Evolutionary conservation across 2,329 filamentous ascomycete species (phyloP).

Genomic region (Pseudogymnoascus sp.): DNA sequence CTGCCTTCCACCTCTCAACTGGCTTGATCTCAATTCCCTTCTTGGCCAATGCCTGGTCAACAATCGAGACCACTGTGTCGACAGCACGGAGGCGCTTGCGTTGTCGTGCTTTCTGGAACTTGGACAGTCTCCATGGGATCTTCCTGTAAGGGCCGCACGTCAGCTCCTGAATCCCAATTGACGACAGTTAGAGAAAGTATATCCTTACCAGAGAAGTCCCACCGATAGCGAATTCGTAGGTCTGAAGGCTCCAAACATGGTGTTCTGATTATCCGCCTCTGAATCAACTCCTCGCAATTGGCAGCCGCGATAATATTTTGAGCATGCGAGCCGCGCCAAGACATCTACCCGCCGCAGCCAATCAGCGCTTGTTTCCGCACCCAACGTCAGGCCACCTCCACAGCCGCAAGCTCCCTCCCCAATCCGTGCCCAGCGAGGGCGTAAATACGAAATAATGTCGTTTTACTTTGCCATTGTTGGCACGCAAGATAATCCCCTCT

Average conservation of each 20-base stretch:
- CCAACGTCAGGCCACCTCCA: conserved; percentile 10
- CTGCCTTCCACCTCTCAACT: conserved; percentile 82
- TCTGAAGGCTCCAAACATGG: conserved; percentile 80
- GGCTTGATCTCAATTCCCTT: conserved; percentile 65
- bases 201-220: conserved; percentile 70
- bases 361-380: conserved; percentile 18
- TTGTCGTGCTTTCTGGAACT: conserved; percentile 83
- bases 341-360: conserved; percentile 16
- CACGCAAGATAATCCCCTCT: conserved; percentile 90
- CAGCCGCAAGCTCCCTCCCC: conserved; percentile 2
- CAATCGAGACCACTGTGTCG: conserved; percentile 75
- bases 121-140: conserved; percentile 90
- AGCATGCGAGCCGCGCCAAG: conserved; percentile 20
- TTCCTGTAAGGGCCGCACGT: conserved; percentile 52
- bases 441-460: conserved; percentile 57
- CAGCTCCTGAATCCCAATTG: conserved; percentile 13
- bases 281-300: not conserved
- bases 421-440: conserved; percentile 22
- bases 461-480: conserved; percentile 98
- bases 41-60: conserved; percentile 71
- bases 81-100: conserved; percentile 75
- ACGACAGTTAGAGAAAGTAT: conserved; percentile 9
- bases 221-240: conserved; percentile 67
- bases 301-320: conserved; percentile 9
- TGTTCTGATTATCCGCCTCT: conserved; percentile 22